Conservation (phyloP, 768 basidiomycete genomes). For the Calocybe cyanea region DNA sequence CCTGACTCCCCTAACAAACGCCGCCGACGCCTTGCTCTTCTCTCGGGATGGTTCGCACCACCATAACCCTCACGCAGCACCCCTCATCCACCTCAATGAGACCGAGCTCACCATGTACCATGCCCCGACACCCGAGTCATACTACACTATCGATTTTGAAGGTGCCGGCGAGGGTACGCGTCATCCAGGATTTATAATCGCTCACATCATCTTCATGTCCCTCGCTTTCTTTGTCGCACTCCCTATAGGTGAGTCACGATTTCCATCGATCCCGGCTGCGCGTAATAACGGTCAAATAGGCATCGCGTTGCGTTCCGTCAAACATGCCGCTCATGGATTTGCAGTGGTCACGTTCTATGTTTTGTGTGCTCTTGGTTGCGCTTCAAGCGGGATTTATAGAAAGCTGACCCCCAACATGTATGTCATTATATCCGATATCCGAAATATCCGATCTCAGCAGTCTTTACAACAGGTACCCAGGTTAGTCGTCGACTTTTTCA, state of each 20-base stretch:
- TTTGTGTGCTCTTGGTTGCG: constrained; percentile 59
- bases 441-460: neutral
- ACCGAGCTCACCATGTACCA: constrained; percentile 66
- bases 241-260: constrained; percentile 59
- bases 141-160: constrained; percentile 78
- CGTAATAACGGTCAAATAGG: constrained; percentile 38
- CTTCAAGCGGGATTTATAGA: constrained; percentile 65
- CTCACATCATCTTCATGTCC: constrained; percentile 72
- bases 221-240: constrained; percentile 81
- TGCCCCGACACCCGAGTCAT: constrained; percentile 71
- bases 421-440: constrained; percentile 26
- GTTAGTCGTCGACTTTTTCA: constrained; percentile 25
- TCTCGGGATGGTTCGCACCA: constrained; percentile 37
- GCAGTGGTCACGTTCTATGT: constrained; percentile 61
- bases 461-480: constrained; percentile 73
- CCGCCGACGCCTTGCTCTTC: constrained; percentile 14
- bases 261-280: neutral
- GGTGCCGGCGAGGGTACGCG: constrained; percentile 39
- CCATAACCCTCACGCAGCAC: constrained; percentile 46
- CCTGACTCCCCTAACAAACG: constrained; percentile 16
- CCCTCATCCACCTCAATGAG: constrained; percentile 69
- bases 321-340: constrained; percentile 59
- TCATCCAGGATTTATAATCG: constrained; percentile 66
- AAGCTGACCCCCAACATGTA: constrained; percentile 84
- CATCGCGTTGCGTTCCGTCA: constrained; percentile 75